phyloP scores from a whole-genome alignment of 1,284 basidiomycete species.

The Leccinum angustisporum region DNA sequence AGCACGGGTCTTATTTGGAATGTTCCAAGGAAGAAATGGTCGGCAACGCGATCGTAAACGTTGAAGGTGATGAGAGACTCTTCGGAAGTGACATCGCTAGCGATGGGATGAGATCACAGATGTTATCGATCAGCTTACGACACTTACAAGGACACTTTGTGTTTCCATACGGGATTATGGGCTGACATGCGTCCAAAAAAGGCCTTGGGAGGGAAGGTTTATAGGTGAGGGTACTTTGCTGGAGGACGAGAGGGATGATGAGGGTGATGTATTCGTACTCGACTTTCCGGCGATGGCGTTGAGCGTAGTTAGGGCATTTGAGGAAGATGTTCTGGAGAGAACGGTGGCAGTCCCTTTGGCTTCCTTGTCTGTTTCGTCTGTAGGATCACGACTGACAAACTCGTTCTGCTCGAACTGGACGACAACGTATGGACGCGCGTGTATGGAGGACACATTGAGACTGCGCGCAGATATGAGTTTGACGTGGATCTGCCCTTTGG shows the following conservation, averaged over 20 bases:
- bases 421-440: conserved; percentile 89
- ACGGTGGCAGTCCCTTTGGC: conserved; percentile 76
- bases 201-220: conserved; percentile 39
- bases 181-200: conserved; percentile 69
- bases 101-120: conserved; percentile 19
- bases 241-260: conserved; percentile 42
- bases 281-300: conserved; percentile 57
- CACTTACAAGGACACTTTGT: conserved; percentile 94
- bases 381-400: conserved; percentile 92
- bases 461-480: conserved; percentile 92
- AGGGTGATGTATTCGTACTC: conserved; percentile 39
- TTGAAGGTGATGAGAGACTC: conserved; percentile 86
- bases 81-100: conserved; percentile 92
- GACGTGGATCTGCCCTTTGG: conserved; percentile 87
- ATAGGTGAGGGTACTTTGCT: conserved; percentile 33
- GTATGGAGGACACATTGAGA: conserved; percentile 71
- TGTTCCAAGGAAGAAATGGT: conserved; percentile 89
- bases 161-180: conserved; percentile 98
- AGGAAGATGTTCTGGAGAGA: conserved; percentile 58
- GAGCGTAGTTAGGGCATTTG: conserved; percentile 64
- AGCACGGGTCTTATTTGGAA: conserved; percentile 90
- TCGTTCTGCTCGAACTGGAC: conserved; percentile 99
- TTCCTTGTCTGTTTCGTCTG: conserved; percentile 82
- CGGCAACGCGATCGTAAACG: conserved; percentile 89
- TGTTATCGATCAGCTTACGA: conserved; percentile 10